Evolutionary conservation across 1,284 basidiomycete species (phyloP).

Genomic region (Trametes hirsuta): DNA sequence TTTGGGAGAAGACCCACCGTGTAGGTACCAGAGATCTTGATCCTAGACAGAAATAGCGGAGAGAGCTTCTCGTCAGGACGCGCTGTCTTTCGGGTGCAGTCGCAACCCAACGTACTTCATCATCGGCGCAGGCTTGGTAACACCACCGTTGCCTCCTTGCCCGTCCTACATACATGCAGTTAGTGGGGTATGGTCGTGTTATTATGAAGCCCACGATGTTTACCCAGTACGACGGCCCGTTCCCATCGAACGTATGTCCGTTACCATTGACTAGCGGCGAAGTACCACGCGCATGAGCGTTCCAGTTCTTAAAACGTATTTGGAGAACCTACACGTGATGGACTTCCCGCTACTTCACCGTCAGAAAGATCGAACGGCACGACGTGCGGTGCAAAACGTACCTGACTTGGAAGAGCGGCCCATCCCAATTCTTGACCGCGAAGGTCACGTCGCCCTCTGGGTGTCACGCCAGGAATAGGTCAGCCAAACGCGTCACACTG

Average conservation of each 20-base stretch:
- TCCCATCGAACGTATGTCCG: conserved; percentile 44
- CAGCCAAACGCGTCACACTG: conserved; percentile 7
- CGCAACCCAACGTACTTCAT: conserved; percentile 33
- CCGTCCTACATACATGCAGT: conserved; percentile 36
- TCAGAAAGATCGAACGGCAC: conserved; percentile 1
- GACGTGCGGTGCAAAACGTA: conserved; percentile 11
- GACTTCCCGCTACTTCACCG: conserved; percentile 10
- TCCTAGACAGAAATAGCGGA: conserved; percentile 38
- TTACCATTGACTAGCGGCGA: conserved; percentile 41
- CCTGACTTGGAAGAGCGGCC: conserved; percentile 30
- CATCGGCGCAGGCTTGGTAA: conserved; percentile 43
- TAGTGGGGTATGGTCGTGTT: not conserved
- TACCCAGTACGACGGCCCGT: conserved; percentile 44
- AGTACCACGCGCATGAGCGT: not conserved
- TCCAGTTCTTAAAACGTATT: not conserved
- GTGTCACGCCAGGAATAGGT: conserved; percentile 11
- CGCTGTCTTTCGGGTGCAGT: not conserved
- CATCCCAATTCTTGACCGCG: conserved; percentile 25
- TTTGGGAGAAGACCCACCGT: conserved; percentile 33
- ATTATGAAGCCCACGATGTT: not conserved
- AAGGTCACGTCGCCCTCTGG: conserved; percentile 29
- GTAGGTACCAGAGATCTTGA: conserved; percentile 57
- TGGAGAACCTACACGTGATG: conserved; percentile 20
- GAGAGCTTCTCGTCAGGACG: conserved; percentile 2
- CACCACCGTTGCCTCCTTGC: conserved; percentile 40